phyloP scores from a whole-genome alignment of 2,329 filamentous ascomycete species.

The Trichoderma sp. region DNA sequence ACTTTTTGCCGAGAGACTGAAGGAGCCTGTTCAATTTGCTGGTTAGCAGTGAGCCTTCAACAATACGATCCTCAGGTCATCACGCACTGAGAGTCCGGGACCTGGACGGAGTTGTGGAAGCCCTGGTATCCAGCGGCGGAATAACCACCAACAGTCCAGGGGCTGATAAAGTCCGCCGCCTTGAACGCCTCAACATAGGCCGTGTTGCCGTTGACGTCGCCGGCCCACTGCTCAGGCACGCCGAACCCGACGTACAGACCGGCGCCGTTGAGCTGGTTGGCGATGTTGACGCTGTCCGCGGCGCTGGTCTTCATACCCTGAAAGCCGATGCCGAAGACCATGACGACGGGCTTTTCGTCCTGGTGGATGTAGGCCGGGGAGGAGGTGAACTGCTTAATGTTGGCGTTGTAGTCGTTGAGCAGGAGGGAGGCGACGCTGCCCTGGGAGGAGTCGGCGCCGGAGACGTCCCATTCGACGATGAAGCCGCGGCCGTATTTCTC shows the following conservation, averaged over 20 bases:
- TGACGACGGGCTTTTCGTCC: slow-evolving; percentile 22
- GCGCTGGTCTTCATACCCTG: slow-evolving; percentile 7
- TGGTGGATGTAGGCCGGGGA: slow-evolving; percentile 25
- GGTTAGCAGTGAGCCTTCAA: background rate
- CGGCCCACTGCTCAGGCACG: slow-evolving; percentile 21
- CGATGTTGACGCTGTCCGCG: slow-evolving; percentile 8
- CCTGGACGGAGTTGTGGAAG: slow-evolving; percentile 12
- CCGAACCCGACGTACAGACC: slow-evolving; percentile 18
- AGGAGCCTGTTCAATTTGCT: background rate
- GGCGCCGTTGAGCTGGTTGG: slow-evolving; percentile 18
- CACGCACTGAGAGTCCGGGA: slow-evolving; percentile 16
- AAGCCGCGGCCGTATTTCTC: slow-evolving; percentile 26
- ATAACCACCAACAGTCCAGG: slow-evolving; percentile 25
- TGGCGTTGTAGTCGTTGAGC: slow-evolving; percentile 23
- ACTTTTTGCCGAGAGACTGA: slow-evolving; percentile 23
- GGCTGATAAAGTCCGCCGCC: slow-evolving; percentile 25
- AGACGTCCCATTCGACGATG: slow-evolving; percentile 26
- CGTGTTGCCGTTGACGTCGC: slow-evolving; percentile 16
- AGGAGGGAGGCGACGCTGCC: slow-evolving; percentile 15
- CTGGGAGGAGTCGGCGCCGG: slow-evolving; percentile 18
- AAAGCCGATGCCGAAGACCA: slow-evolving; percentile 24
- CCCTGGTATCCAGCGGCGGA: slow-evolving; percentile 8
- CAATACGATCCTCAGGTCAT: background rate
- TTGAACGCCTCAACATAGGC: slow-evolving; percentile 18
- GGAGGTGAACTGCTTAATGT: slow-evolving; percentile 19